Base-by-base conservation (phyloP, 345 rosid species). In the Gynandropsis gynandra region DNA sequence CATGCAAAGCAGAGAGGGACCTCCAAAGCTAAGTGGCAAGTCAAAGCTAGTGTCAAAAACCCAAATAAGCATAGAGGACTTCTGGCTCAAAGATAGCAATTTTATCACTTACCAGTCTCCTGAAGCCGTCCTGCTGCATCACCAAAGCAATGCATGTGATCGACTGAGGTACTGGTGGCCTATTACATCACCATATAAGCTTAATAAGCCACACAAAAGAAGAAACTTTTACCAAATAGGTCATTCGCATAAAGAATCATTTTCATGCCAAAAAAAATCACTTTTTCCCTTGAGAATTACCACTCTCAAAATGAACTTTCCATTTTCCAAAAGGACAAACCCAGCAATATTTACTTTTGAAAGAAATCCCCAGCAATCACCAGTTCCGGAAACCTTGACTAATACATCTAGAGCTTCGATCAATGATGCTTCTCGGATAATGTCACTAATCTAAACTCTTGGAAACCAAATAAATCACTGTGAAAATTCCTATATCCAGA, bases 51-150 rank as follows among this genome's bases (percentile, higher is more conserved):
- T n/a, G 9, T 50, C 17, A 10, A 9, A 27, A 21, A 48, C 39
- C 17, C 18, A 20, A 24, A 10, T 12, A 33, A 35, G 33, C 16
- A 16, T 41, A 20, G 16, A 42, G 13, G 9, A 47, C 36, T 21
- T 9, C 10, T 24, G n/a, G 1, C 24, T 51, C 13, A 62, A 10
- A 50, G 14, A 9, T 21, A 5, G 10, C n/a, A 37, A 17, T 50
- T 16, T 10, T 17, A 40, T 50, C 40, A 59, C 17, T 42, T 52
- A 80, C 98, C 87, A 5, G 85, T 74, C 49, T 84, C 98, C 48
- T 90, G 96, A 54, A 87, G 81, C 37, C 75, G 74, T 34, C 95
- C 96, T 0, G 76, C 78, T 40, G 95, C 89, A 54, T 87, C 95
- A 12, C 75, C 84, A 45, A 90, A 87, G 70, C 95, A 87, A 16